Base-by-base conservation (phyloP, 1,284 basidiomycete genomes). In the Earliella scabrosa region DNA sequence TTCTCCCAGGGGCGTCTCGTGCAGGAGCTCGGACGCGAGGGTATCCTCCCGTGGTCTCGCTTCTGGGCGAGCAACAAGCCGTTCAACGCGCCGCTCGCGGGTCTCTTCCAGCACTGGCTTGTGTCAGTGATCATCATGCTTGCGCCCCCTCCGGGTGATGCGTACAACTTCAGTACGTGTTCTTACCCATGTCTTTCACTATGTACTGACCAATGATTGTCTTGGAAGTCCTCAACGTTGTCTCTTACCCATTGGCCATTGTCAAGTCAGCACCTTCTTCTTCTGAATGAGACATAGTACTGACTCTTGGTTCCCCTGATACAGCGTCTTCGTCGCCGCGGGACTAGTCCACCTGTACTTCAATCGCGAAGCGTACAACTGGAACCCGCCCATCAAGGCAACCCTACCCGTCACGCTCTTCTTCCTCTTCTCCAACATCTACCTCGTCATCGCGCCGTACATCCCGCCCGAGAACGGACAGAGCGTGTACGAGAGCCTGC, bases 1-100 rank as follows among this genome's bases (percentile, higher is more conserved):
- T 88, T 87, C 61, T 68, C 78, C 2, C 82, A 85, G 65, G 83
- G 83, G 14, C 72, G 86, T 82, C 83, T 87, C n/a, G 78, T 86
- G 13, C 87, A 88, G 68, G 87, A 87, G 68, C 75, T 87, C 10
- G 86, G 85, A 1, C 77, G 85, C 9, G 86, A 86, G 63, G 87
- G 85, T 0, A 75, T 87, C 38, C 71, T 88, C 8, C 87, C 87
- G 0, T 85, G 71, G 58, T 79, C 85, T 0, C 72, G 74, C 1
- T 77, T 85, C 64, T 85, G 86, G 58, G 82, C 86, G 1, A 83
- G 79, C 68, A 87, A 81, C 69, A 82, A 81, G 63, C 86, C 85
- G 0, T 87, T 85, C 65, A 72, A 77, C 56, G 79, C 85, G 0
- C 87, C 87, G 0, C 66, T 87, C 2, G 71, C 80, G 0, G 87